phyloP scores from a whole-genome alignment of 2,329 filamentous ascomycete genomes.

The Sporothrix globosa region DNA sequence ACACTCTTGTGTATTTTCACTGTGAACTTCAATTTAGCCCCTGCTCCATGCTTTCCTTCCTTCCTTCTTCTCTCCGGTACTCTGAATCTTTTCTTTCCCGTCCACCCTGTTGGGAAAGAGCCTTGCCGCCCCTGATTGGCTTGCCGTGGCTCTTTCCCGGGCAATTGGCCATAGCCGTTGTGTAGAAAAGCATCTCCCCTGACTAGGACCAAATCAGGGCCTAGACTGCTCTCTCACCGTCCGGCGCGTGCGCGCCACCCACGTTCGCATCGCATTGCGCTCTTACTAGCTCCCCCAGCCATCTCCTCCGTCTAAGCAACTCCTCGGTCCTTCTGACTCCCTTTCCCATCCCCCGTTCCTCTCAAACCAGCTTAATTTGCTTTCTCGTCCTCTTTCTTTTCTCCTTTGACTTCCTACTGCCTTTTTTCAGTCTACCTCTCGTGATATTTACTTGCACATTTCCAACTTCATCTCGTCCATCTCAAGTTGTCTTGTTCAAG shows the following conservation, averaged over 20 bases:
- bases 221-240: background rate
- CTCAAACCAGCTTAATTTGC: background rate
- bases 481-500: background rate
- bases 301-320: conserved; percentile 18
- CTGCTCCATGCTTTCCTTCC: background rate
- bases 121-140: conserved; percentile 12
- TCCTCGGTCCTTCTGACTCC: conserved; percentile 26
- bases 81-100: background rate
- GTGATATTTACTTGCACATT: background rate
- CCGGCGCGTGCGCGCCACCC: conserved; percentile 1
- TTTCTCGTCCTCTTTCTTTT: background rate
- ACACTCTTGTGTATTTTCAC: background rate
- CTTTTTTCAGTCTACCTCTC: background rate
- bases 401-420: background rate
- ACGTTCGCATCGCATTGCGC: conserved; percentile 18
- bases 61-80: background rate
- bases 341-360: conserved; percentile 27
- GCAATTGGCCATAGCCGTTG: conserved; percentile 21
- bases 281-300: conserved; percentile 32
- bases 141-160: background rate
- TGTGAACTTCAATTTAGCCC: background rate
- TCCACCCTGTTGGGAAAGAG: background rate
- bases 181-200: conserved; percentile 6
- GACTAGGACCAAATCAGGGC: conserved; percentile 15
- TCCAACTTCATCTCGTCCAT: background rate